A percentile compares a stretch with the other conserved stretches of the same genome.
phyloP scores from a whole-genome alignment of 768 basidiomycete species.

The Amyloporia xantha region DNA sequence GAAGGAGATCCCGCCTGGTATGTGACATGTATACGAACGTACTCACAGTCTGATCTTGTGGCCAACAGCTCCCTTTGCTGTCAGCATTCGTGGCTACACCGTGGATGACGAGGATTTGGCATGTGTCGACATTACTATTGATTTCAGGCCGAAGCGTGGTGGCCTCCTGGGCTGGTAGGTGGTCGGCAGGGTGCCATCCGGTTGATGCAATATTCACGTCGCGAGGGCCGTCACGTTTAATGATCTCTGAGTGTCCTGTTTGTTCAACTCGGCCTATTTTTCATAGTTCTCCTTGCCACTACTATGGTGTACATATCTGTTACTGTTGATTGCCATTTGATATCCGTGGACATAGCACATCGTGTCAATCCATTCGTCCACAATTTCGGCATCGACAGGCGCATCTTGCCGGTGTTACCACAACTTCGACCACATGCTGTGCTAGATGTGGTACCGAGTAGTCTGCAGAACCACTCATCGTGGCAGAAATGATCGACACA shows the following conservation, averaged over 20 bases:
- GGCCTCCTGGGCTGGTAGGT: slow-evolving; percentile 22
- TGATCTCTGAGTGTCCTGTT: too few relatives aligned
- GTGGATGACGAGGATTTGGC: slow-evolving; percentile 66
- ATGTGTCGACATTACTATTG: slow-evolving; percentile 73
- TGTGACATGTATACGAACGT: slow-evolving; percentile 8
- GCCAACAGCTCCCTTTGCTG: slow-evolving; percentile 71
- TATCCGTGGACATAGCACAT: too few relatives aligned
- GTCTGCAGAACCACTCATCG: too few relatives aligned
- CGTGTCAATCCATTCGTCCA: too few relatives aligned
- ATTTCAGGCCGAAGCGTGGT: slow-evolving; percentile 51
- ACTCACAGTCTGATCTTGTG: not conserved
- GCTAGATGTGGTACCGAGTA: too few relatives aligned
- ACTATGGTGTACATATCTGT: too few relatives aligned
- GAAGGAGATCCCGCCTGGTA: slow-evolving; percentile 83
- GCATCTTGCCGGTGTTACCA: too few relatives aligned
- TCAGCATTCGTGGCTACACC: slow-evolving; percentile 66
- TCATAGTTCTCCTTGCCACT: not conserved
- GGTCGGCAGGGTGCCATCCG: not conserved
- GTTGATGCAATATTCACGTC: not conserved
- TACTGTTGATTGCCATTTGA: too few relatives aligned
- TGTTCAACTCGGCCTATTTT: not conserved
- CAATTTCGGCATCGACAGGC: too few relatives aligned
- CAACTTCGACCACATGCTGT: too few relatives aligned
- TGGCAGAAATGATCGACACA: too few relatives aligned
- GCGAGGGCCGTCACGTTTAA: not conserved